A percentile compares a stretch with the other conserved stretches of the same genome.
Conservation (phyloP, 169 alveolate genomes). For the Plasmodium falciparum region DNA sequence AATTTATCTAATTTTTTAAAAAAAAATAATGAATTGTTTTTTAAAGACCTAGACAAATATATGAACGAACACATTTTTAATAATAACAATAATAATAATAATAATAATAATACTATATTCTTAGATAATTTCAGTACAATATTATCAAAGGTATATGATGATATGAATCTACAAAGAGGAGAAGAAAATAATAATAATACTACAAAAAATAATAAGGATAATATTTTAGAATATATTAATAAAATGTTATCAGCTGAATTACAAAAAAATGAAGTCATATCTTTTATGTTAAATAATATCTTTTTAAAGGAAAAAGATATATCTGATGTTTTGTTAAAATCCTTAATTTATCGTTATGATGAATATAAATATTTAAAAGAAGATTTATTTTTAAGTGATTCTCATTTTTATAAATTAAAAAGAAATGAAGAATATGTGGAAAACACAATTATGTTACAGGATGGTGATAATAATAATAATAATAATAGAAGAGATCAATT, state of each 20-base stretch:
- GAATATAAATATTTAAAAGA: constrained; percentile 21
- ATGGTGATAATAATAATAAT: no score
- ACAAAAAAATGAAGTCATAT: constrained; percentile 25
- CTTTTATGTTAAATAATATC: constrained; percentile 33
- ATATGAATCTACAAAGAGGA: no score
- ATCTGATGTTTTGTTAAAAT: constrained; percentile 28
- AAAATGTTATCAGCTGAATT: constrained; percentile 24
- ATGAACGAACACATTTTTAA: neutral
- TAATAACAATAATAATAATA: neutral
- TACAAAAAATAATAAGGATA: neutral
- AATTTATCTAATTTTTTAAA: neutral
- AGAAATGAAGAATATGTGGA: no score
- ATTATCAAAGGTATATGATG: neutral
- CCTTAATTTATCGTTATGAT: constrained; percentile 21
- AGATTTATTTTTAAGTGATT: neutral
- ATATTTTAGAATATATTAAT: constrained; percentile 25
- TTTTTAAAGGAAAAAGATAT: constrained; percentile 14
- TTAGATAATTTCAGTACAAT: constrained; percentile 19
- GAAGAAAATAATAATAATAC: neutral
- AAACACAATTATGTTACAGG: no score
- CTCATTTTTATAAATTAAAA: no score
- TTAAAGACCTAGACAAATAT: constrained; percentile 4
- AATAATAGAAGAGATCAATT: no score
- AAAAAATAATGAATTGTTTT: constrained; percentile 37
- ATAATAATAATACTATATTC: neutral